Evolutionary conservation across 768 basidiomycete genomes (phyloP).

Genomic region (Hemileccinum impolitum): DNA sequence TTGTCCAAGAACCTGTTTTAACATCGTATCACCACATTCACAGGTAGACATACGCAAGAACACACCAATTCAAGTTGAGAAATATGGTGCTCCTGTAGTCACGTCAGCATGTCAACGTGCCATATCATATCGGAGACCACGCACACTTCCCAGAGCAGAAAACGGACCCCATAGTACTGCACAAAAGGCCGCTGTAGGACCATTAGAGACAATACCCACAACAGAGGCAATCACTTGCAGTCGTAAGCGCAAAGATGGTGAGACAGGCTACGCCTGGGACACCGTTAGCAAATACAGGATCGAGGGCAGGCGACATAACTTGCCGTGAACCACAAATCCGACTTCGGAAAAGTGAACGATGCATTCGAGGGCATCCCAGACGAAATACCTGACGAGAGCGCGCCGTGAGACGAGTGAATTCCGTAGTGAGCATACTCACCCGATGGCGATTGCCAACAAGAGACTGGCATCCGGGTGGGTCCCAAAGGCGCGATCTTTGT

Average conservation of each 20-base stretch:
- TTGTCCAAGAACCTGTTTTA: constrained; percentile 70
- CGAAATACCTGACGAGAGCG: constrained; percentile 53
- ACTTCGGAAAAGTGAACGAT: constrained; percentile 63
- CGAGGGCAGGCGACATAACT: constrained; percentile 11
- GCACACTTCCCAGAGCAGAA: constrained; percentile 79
- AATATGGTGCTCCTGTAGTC: constrained; percentile 71
- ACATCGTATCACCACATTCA: not conserved
- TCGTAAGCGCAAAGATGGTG: constrained; percentile 62
- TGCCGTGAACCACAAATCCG: constrained; percentile 78
- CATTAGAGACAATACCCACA: constrained; percentile 6
- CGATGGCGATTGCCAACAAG: constrained; percentile 65
- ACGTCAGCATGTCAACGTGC: constrained; percentile 3
- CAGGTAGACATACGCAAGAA: not conserved
- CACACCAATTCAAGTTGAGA: constrained; percentile 83
- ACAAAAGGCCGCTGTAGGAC: constrained; percentile 63
- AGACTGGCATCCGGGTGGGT: constrained; percentile 60
- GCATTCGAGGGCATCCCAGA: constrained; percentile 81
- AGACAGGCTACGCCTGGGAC: constrained; percentile 57
- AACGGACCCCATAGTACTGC: constrained; percentile 74
- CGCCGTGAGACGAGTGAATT: not conserved
- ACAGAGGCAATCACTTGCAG: constrained; percentile 44
- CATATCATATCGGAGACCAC: constrained; percentile 18
- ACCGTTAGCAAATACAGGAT: constrained; percentile 1
- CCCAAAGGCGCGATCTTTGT: constrained; percentile 69
- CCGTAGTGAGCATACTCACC: constrained; percentile 40